A percentile compares a stretch with the other conserved stretches of the same genome.
phyloP scores from a whole-genome alignment of 108 stramenopile species.

The Cylindrotheca closterium region DNA sequence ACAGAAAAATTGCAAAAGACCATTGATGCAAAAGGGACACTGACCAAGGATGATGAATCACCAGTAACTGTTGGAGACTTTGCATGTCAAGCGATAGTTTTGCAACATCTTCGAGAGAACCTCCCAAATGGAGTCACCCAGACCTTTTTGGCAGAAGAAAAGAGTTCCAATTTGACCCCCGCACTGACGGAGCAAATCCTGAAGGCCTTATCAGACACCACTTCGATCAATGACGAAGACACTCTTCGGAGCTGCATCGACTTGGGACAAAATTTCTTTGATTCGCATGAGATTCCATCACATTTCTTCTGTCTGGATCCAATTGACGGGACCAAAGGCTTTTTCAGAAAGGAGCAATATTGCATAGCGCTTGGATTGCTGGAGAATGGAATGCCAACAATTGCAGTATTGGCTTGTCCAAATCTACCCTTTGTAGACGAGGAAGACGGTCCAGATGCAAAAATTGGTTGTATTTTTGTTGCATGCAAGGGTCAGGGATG shows the following conservation, averaged over 20 bases:
- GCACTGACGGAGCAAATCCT: neutral
- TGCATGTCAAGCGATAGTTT: constrained; percentile 57
- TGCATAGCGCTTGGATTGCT: constrained; percentile 69
- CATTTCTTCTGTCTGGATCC: constrained; percentile 85
- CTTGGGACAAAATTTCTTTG: constrained; percentile 13
- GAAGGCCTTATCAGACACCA: neutral
- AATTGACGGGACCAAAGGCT: constrained; percentile 92
- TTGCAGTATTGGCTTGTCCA: constrained; percentile 83
- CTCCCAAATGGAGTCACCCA: constrained; percentile 32
- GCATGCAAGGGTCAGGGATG: constrained; percentile 71
- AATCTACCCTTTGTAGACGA: constrained; percentile 51
- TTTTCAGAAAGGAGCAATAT: constrained; percentile 80
- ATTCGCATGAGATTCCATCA: constrained; percentile 12
- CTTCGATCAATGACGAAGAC: neutral
- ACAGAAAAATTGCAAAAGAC: constrained; percentile 32
- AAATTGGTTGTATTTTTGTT: constrained; percentile 75
- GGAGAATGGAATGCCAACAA: constrained; percentile 63
- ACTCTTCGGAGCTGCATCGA: constrained; percentile 40
- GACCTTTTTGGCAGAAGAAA: constrained; percentile 50
- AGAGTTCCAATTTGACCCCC: constrained; percentile 3
- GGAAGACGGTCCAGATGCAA: no score
- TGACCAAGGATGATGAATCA: constrained; percentile 50
- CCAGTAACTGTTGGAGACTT: constrained; percentile 72
- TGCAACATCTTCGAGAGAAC: constrained; percentile 29
- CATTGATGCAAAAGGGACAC: constrained; percentile 14